These are phyloP conservation scores for Besnoitia besnoiti DNA, from an alignment of 169 alveolate species.

Conservation along the genomic window DNA sequence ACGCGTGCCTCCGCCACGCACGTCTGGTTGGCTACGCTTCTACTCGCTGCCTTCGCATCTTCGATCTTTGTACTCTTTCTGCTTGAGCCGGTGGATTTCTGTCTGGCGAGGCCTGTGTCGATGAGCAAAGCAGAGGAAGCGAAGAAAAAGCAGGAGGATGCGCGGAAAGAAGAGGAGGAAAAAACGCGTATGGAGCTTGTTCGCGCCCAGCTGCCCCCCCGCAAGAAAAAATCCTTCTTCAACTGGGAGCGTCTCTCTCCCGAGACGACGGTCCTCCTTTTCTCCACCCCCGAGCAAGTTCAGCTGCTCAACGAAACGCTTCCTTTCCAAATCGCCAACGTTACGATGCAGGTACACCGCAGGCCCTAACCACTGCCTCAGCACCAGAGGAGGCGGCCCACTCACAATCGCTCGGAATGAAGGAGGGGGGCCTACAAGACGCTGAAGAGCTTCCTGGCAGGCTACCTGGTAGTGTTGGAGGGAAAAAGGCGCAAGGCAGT, in stretches of 20 bases:
- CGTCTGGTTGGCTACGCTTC: background rate
- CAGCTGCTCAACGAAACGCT: background rate
- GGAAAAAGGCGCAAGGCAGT: too few species aligned
- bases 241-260: background rate
- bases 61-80: background rate
- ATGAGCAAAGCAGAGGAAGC: background rate
- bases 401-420: too few species aligned
- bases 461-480: too few species aligned
- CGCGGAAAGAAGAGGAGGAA: background rate
- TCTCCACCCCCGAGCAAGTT: background rate
- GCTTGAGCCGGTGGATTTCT: background rate
- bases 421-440: too few species aligned
- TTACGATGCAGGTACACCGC: background rate
- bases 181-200: background rate
- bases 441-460: too few species aligned
- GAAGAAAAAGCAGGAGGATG: background rate
- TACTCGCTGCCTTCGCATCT: background rate
- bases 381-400: too few species aligned
- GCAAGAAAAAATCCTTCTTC: background rate
- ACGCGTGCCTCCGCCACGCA: background rate
- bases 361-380: too few species aligned
- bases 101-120: background rate
- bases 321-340: background rate
- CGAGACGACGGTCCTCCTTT: background rate
- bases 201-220: background rate